Conservation (phyloP, 2,329 filamentous ascomycete species). For the Colletotrichum tanaceti region DNA sequence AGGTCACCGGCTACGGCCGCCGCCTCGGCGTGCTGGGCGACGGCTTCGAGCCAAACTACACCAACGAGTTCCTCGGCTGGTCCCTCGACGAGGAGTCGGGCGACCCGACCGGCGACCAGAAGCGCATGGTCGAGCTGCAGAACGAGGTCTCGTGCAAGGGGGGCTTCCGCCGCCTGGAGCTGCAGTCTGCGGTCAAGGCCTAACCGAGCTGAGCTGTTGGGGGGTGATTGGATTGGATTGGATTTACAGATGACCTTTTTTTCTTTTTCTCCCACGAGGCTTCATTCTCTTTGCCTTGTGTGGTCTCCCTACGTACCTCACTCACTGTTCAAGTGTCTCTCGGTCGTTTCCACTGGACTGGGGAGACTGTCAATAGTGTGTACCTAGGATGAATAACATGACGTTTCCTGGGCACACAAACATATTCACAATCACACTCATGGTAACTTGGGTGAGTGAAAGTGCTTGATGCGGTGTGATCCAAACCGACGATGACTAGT, state of each 20-base stretch:
- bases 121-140: slow-evolving; percentile 77
- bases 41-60: slow-evolving; percentile 78
- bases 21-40: slow-evolving; percentile 74
- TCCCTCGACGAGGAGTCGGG: slow-evolving; percentile 70
- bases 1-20: slow-evolving; percentile 83
- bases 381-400: neutral
- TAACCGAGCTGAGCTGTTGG: neutral
- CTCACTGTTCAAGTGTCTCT: neutral
- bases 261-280: too few relatives aligned
- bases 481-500: rapidly evolving
- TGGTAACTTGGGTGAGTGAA: neutral
- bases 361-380: neutral
- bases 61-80: slow-evolving; percentile 78
- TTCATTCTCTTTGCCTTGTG: neutral
- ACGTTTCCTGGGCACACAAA: neutral
- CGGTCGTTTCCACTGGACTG: neutral
- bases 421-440: too few relatives aligned
- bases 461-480: too few relatives aligned
- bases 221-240: too few relatives aligned
- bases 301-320: rapidly evolving
- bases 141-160: slow-evolving; percentile 72
- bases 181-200: slow-evolving; percentile 29
- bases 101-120: slow-evolving; percentile 79
- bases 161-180: slow-evolving; percentile 68
- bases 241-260: too few relatives aligned